Conservation (phyloP, 768 basidiomycete species). For the Mycena capillaripes region DNA sequence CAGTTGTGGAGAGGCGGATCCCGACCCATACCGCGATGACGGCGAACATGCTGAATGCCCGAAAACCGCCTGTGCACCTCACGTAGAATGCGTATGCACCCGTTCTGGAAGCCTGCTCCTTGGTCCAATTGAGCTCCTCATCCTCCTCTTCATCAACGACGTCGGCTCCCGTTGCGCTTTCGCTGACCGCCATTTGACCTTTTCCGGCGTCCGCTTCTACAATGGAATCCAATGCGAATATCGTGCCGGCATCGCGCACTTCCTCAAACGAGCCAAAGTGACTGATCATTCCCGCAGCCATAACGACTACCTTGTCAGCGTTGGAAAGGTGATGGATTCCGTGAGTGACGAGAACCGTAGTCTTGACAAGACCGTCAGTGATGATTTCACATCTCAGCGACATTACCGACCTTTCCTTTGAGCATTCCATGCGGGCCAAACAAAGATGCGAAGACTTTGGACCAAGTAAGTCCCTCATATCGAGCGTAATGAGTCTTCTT, state of each 20-base stretch:
- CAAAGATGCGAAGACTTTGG: constrained; percentile 27
- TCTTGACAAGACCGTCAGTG: constrained; percentile 10
- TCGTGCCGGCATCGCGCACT: constrained; percentile 22
- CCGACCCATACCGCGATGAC: constrained; percentile 17
- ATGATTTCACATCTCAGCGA: no score
- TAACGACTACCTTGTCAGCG: constrained; percentile 30
- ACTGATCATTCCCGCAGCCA: constrained; percentile 22
- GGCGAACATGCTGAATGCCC: background rate
- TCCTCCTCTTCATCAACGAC: constrained; percentile 27
- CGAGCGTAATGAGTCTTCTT: background rate
- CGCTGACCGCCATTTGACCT: background rate
- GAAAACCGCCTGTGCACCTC: constrained; percentile 8
- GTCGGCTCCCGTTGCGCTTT: constrained; percentile 9
- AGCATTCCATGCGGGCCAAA: constrained; percentile 29
- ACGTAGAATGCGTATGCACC: constrained; percentile 26
- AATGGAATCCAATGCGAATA: constrained; percentile 13
- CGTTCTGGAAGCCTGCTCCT: constrained; percentile 9
- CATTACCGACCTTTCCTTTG: constrained; percentile 18
- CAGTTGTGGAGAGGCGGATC: background rate
- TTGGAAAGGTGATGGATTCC: constrained; percentile 28
- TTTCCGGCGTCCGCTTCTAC: background rate
- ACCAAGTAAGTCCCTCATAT: background rate
- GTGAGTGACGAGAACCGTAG: constrained; percentile 31
- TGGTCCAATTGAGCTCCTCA: constrained; percentile 18
- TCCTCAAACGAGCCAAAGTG: constrained; percentile 31